Conservation (phyloP, 306 rosid genomes). For the Hylodesmum podocarpum region DNA sequence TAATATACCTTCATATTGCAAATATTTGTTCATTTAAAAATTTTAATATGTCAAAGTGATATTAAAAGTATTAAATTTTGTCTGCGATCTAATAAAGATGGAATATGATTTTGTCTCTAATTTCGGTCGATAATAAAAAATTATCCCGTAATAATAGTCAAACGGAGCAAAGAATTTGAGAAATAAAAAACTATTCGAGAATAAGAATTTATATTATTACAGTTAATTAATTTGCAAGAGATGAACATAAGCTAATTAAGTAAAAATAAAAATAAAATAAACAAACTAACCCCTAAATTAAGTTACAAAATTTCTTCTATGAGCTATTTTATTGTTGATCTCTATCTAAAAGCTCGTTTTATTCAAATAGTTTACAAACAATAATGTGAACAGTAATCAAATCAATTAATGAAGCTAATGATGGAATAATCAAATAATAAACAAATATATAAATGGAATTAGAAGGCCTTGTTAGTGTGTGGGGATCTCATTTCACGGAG, state of each 20-base stretch:
- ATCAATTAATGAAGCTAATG: background rate
- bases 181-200: background rate
- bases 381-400: background rate
- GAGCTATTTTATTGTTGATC: background rate
- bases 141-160: no score
- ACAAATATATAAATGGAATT: background rate
- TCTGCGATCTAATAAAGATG: no score
- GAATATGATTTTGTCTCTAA: no score
- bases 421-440: background rate
- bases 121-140: no score
- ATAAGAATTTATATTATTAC: background rate
- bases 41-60: no score
- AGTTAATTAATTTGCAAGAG: background rate
- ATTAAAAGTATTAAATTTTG: no score
- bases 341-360: background rate
- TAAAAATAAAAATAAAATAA: background rate
- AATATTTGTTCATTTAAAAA: no score
- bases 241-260: background rate
- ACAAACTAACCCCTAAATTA: background rate
- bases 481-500: constrained; percentile 57
- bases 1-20: no score
- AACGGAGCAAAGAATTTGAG: no score
- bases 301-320: background rate
- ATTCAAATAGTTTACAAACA: background rate
- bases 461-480: constrained; percentile 24